Evolutionary conservation across 176 grass and related monocot genomes (phyloP).

Genomic region (Hyparrhenia diplandra): DNA sequence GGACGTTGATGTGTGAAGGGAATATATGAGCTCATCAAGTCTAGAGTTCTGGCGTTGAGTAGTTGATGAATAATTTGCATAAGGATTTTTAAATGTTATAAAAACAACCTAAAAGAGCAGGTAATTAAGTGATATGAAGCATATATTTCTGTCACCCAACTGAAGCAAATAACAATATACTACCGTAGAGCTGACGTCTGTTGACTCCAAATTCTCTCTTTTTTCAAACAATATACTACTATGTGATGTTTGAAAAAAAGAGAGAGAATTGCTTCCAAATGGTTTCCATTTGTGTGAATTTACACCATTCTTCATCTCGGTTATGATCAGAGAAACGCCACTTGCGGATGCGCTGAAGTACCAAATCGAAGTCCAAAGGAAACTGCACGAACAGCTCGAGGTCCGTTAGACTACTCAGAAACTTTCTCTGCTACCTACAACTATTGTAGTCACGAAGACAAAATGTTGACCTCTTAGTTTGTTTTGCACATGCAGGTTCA

Average conservation of each 20-base stretch:
- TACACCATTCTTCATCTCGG: not conserved
- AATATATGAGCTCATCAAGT: not conserved
- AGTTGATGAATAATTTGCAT: not conserved
- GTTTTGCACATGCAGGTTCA: constrained; percentile 55
- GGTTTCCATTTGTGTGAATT: not conserved
- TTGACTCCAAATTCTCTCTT: too few species aligned
- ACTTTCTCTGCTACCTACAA: not conserved
- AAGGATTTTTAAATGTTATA: not conserved
- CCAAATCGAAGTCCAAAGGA: constrained; percentile 87
- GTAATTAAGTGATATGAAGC: too few species aligned
- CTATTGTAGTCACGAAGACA: not conserved
- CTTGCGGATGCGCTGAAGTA: constrained; percentile 66
- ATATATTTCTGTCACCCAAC: not conserved
- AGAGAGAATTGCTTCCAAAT: too few species aligned
- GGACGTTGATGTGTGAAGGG: not conserved
- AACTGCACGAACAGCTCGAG: constrained; percentile 80
- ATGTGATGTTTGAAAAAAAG: not conserved
- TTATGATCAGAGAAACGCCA: constrained; percentile 57
- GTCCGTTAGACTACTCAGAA: constrained; percentile 22
- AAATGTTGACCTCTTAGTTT: not conserved
- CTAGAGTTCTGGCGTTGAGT: not conserved
- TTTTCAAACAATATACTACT: too few species aligned
- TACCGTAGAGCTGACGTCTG: too few species aligned
- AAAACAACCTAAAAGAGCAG: not conserved
- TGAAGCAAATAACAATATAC: not conserved